These are phyloP conservation scores for Niveomyces coronatus DNA, from an alignment of 2,329 filamentous ascomycete species.

Conservation along the genomic window DNA sequence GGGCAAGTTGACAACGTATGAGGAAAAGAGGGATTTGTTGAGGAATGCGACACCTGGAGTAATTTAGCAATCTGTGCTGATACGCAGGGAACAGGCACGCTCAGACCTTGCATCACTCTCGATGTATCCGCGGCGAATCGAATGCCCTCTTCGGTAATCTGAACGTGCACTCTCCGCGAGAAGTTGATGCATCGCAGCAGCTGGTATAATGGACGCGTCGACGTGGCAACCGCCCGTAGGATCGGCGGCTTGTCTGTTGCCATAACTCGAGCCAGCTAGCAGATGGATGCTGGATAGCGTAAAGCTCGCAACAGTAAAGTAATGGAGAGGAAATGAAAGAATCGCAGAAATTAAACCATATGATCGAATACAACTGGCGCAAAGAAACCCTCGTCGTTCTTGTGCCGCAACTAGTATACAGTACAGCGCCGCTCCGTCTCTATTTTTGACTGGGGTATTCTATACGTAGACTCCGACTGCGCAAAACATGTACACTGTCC, in stretches of 20 bases:
- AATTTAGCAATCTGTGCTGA: slow-evolving; percentile 7
- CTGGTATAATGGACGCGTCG: slow-evolving; percentile 63
- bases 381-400: slow-evolving; percentile 21
- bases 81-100: neutral
- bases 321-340: slow-evolving; percentile 11
- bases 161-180: slow-evolving; percentile 49
- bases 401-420: slow-evolving; percentile 28
- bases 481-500: slow-evolving; percentile 97
- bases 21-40: slow-evolving; percentile 79
- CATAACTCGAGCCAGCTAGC: slow-evolving; percentile 15
- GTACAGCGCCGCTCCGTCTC: slow-evolving; percentile 18
- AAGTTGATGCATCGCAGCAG: slow-evolving; percentile 48
- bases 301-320: slow-evolving; percentile 10
- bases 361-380: slow-evolving; percentile 17
- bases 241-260: slow-evolving; percentile 36
- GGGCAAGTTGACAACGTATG: slow-evolving; percentile 58
- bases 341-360: slow-evolving; percentile 10
- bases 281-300: slow-evolving; percentile 10
- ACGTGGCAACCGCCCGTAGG: slow-evolving; percentile 68
- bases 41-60: slow-evolving; percentile 56
- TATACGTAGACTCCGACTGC: slow-evolving; percentile 97
- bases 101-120: slow-evolving; percentile 77
- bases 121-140: slow-evolving; percentile 83
- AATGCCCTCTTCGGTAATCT: slow-evolving; percentile 76
- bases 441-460: slow-evolving; percentile 34